These are phyloP conservation scores for Teratosphaeria gauchensis DNA, from an alignment of 2,329 filamentous ascomycete genomes.

Conservation along the genomic window DNA sequence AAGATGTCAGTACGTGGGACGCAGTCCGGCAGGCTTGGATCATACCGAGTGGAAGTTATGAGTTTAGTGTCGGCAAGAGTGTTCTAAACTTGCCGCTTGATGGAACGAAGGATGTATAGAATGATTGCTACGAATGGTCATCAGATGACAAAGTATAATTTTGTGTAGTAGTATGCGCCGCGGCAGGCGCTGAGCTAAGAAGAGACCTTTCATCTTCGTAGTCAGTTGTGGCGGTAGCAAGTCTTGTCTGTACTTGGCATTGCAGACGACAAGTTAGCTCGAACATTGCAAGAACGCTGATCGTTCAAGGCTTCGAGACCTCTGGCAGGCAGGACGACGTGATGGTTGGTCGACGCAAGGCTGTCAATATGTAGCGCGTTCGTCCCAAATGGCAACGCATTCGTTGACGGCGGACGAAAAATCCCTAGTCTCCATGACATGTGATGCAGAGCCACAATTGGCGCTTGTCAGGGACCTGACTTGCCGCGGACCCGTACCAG, in stretches of 20 bases:
- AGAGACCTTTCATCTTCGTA: too few relatives aligned
- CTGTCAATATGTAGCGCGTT: too few relatives aligned
- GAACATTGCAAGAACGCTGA: neutral
- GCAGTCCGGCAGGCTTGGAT: constrained; percentile 41
- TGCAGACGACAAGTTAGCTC: neutral
- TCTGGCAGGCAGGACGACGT: neutral
- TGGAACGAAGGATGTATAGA: constrained; percentile 11
- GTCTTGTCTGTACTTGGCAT: too few relatives aligned
- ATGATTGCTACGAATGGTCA: neutral
- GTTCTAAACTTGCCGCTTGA: constrained; percentile 25
- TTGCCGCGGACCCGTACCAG: neutral
- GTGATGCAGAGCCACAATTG: too few relatives aligned
- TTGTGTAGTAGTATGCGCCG: neutral
- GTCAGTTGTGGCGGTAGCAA: too few relatives aligned
- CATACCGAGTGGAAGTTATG: constrained; percentile 34
- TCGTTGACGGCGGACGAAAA: neutral
- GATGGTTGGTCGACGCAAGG: neutral
- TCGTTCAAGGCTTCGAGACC: neutral
- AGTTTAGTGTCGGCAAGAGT: constrained; percentile 37
- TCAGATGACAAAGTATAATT: neutral
- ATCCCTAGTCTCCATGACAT: too few relatives aligned
- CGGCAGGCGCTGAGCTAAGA: neutral
- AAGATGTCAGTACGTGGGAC: constrained; percentile 44
- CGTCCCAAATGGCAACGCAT: neutral
- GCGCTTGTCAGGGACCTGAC: too few relatives aligned